Percentiles rank a stretch among this genome's conserved stretches.
phyloP scores from a whole-genome alignment of 129 eudicot species.

The Helianthus annuus region HanXRQr2.0-SUNRISE NC_035438.2:77048873-77049372 shows the following conservation, averaged over 20 bases:
- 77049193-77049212: slow-evolving; percentile 79
- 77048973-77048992: slow-evolving; percentile 58
- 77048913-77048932: slow-evolving; percentile 31
- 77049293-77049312: slow-evolving; percentile 57
- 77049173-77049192: slow-evolving; percentile 49
- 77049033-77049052: slow-evolving; percentile 68
- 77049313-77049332: slow-evolving; percentile 50
- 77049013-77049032: slow-evolving; percentile 63
- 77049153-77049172: slow-evolving; percentile 65
- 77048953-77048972: slow-evolving; percentile 53
- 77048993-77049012: slow-evolving; percentile 77
- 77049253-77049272: slow-evolving; percentile 65
- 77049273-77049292: slow-evolving; percentile 66
- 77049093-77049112: slow-evolving; percentile 49
- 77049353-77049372: slow-evolving; percentile 57
- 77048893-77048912: slow-evolving; percentile 46
- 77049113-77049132: slow-evolving; percentile 74
- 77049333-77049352: slow-evolving; percentile 72
- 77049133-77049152: slow-evolving; percentile 72
- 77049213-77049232: slow-evolving; percentile 62
- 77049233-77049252: slow-evolving; percentile 75
- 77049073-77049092: slow-evolving; percentile 69
- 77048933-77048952: slow-evolving; percentile 44
- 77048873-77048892: slow-evolving; percentile 17
- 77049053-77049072: slow-evolving; percentile 61